Base-by-base conservation (phyloP, 2,329 filamentous ascomycete genomes). In the Clonostachys solani region DNA sequence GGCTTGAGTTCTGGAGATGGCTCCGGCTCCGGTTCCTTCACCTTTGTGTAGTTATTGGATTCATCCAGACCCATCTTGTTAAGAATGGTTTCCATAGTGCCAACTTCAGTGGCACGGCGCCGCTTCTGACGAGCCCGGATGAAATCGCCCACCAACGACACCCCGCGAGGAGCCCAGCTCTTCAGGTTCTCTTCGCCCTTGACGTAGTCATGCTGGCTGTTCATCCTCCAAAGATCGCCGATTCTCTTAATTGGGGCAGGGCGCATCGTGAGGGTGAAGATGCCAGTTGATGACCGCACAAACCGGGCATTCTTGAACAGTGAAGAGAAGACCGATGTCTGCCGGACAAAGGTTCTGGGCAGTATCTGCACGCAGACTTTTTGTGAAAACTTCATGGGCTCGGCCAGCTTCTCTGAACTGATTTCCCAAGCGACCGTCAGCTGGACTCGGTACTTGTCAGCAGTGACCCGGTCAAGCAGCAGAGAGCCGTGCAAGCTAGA, bases 211-310 rank as follows among this genome's bases (percentile, higher is more conserved):
- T 95, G 87, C 50, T 89, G 86, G 15, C 92, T 97, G 64, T 91
- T 95, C 83, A 97, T 90, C 47, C 94, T 83, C 94, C 94, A 99
- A 12, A 99, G 75, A 62, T 99, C 94, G 4, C 90, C 90, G 1
- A 91, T 89, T 42, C 89, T 82, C 67, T 96, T 96, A 44, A 95
- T 91, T 4, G 91, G 91, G 8, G 89, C 85, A 0, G 94, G 94
- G 33, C 90, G 86, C 65, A 97, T 85, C 6, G 84, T 84, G 44
- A 97, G 73, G 2, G 89, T 91, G 67, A 95, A 99, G 49, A 96
- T 89, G 41, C 83, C 84, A 17, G 89, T 89, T 0, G 87, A 89
- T 8, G 92, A 94, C 60, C 91, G 90, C 7, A 96, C 89, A 49
- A 96, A 86, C 19, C 92, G 81, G 38, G 89, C 83, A 18, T 86